Base-by-base conservation (phyloP, 2,329 filamentous ascomycete genomes). In the Fusarium armeniacum region DNA sequence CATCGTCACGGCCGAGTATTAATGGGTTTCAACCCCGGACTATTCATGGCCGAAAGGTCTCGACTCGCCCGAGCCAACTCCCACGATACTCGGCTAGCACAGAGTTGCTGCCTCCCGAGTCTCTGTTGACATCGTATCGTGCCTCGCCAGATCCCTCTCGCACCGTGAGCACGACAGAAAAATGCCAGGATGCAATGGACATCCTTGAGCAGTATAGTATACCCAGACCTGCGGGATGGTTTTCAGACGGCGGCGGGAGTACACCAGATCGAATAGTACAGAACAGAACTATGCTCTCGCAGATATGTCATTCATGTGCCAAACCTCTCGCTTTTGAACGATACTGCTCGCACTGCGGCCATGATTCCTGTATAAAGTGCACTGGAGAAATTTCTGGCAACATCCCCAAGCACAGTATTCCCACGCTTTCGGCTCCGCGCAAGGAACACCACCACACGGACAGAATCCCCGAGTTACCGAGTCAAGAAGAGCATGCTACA, bases 271-370 rank as follows among this genome's bases (percentile, higher is more conserved):
- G 61, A 62, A 38, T 47, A 44, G 54, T 54, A 9, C 60, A 62
- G 26, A 33, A 26, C 8, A 49, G 41, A 28, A 24, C 62, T 45
- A 78, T 76, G 60, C 71, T 73, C 44, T 72, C 75, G 41, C 81
- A 79, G 54, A 75, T 83, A 28, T 88, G 86, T 63, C 86, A 87
- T 69, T 76, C 84, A 12, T 89, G 86, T 68, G 82, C 81, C 15
- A 79, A 80, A 45, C 77, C 76, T 41, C 79, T 83, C 38, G 77
- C 72, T 45, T 76, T 78, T 15, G 76, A 78, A 32, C 76, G 76
- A 11, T 78, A 79, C 46, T 88, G 85, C 67, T 73, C 78, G 32
- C 80, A 80, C 43, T 88, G 86, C 67, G 84, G 83, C 1, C 86
- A 88, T 72, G 80, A 78, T 12, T 80, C 85, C 18, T 88, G 86